Evolutionary conservation across 306 rosid genomes (phyloP).

Genomic region (Quercus parvula): DNA sequence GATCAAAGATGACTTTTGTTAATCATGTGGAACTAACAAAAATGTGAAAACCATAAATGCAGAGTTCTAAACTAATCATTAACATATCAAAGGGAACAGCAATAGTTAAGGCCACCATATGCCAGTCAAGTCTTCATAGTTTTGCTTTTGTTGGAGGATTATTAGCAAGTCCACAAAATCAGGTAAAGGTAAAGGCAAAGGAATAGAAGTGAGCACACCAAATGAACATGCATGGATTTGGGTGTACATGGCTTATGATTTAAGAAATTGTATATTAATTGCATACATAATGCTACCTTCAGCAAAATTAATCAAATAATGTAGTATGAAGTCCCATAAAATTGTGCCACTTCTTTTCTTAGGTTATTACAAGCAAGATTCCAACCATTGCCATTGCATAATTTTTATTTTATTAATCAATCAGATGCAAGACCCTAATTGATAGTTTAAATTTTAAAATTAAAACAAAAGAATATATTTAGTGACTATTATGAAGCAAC

Average conservation of each 20-base stretch:
- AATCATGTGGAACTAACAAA: background rate
- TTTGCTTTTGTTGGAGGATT: background rate
- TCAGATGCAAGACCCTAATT: too few relatives aligned
- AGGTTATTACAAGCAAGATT: too few relatives aligned
- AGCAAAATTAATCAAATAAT: background rate
- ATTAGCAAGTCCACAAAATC: conserved; percentile 11
- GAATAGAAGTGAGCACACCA: background rate
- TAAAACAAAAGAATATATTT: too few relatives aligned
- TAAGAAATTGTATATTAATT: background rate
- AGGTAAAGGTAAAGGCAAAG: background rate
- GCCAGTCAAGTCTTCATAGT: background rate
- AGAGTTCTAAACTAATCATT: conserved; percentile 2
- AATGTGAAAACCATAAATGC: conserved; percentile 1
- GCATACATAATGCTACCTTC: background rate
- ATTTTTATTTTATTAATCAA: too few relatives aligned
- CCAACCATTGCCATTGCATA: too few relatives aligned
- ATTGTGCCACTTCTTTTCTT: too few relatives aligned
- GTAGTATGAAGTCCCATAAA: background rate
- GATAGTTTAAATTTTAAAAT: too few relatives aligned
- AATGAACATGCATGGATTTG: conserved; percentile 11
- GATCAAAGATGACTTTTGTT: too few relatives aligned
- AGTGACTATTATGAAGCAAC: too few relatives aligned
- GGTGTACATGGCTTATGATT: background rate
- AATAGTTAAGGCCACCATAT: background rate
- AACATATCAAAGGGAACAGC: background rate